These are phyloP conservation scores for Triticum timopheevii DNA, from an alignment of 176 grass and related monocot genomes.

Conservation along the genomic window DNA sequence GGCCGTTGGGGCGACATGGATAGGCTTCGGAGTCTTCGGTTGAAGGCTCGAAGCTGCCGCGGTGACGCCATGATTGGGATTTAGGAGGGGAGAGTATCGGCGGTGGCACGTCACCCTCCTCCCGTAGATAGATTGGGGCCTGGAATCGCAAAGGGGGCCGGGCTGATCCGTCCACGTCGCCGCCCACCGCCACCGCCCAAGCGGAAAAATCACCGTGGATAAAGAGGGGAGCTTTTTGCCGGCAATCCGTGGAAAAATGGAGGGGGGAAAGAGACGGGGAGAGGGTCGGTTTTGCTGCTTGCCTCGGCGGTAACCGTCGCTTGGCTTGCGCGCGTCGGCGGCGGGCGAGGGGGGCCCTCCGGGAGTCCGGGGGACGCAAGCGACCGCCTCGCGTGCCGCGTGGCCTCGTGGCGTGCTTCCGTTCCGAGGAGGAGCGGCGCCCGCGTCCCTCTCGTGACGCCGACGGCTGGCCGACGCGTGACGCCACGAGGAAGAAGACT, in stretches of 20 bases:
- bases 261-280: background rate
- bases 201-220: background rate
- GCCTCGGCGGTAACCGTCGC: conserved; percentile 39
- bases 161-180: conserved; percentile 5
- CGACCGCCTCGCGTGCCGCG: background rate
- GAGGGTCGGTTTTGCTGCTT: conserved; percentile 17
- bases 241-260: background rate
- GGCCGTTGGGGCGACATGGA: background rate
- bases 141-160: background rate
- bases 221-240: background rate
- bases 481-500: background rate
- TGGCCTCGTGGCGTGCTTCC: background rate
- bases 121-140: background rate
- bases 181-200: conserved; percentile 18
- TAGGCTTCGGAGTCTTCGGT: background rate
- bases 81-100: background rate
- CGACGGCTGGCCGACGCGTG: background rate
- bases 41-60: background rate
- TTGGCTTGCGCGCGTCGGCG: conserved; percentile 34
- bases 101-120: background rate
- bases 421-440: background rate
- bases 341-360: background rate
- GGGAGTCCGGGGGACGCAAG: background rate
- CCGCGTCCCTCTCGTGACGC: background rate
- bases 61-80: background rate